phyloP scores from a whole-genome alignment of 257 asterid genomes.

The Apocynum venetum region DNA sequence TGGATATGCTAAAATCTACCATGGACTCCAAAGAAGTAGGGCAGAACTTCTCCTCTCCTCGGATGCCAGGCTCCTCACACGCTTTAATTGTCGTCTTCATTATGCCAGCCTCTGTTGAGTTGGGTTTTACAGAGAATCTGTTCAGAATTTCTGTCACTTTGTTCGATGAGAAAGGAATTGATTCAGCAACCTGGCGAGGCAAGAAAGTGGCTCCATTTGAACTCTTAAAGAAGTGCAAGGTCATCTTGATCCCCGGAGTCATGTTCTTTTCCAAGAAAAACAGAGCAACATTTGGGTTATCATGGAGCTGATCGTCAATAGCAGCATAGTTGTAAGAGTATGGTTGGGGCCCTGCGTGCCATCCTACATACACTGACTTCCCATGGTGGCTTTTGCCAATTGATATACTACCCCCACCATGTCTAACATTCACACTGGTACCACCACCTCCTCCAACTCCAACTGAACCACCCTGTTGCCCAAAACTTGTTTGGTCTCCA shows the following conservation, averaged over 20 bases:
- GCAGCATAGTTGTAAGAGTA: background rate
- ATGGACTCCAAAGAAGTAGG: conserved; percentile 84
- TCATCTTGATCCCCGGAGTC: conserved; percentile 43
- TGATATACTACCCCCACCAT: conserved; percentile 13
- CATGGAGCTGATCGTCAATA: conserved; percentile 51
- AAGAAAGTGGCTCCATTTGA: conserved; percentile 35
- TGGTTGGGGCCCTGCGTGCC: background rate
- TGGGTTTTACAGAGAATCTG: conserved; percentile 42
- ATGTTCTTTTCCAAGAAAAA: conserved; percentile 65
- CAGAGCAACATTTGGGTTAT: conserved; percentile 47
- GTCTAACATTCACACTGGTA: background rate
- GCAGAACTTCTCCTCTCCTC: conserved; percentile 65
- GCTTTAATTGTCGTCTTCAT: conserved; percentile 53
- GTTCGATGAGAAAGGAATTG: conserved; percentile 58
- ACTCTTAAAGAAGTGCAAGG: conserved; percentile 40
- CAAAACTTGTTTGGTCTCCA: too few species aligned
- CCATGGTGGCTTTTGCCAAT: conserved; percentile 1
- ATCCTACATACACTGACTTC: background rate
- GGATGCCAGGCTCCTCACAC: conserved; percentile 49
- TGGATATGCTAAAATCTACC: conserved; percentile 66
- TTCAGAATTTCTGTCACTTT: conserved; percentile 43
- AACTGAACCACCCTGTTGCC: too few species aligned
- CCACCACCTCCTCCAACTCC: background rate
- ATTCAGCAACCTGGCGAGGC: conserved; percentile 53
- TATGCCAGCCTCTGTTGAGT: conserved; percentile 43